Percentiles rank a stretch among this genome's conserved stretches.
phyloP scores from a whole-genome alignment of 768 basidiomycete species.

The Pisolithus orientalis region DNA sequence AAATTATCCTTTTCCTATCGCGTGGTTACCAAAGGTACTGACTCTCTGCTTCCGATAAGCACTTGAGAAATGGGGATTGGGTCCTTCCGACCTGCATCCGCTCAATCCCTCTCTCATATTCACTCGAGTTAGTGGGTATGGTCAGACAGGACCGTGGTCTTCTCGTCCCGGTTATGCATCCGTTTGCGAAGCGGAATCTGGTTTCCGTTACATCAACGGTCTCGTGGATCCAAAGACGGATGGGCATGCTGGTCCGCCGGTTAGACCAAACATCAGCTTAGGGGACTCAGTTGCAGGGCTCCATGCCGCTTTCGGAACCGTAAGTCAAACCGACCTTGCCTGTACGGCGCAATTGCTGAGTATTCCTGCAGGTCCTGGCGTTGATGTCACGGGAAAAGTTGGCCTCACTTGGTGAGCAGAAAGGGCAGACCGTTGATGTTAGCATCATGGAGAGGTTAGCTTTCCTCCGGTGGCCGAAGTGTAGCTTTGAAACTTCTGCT shows the following conservation, averaged over 20 bases:
- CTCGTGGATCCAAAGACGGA: conserved; percentile 49
- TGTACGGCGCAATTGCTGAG: neutral
- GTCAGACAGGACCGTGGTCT: conserved; percentile 71
- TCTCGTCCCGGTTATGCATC: conserved; percentile 66
- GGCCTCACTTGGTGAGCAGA: conserved; percentile 20
- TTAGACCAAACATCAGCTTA: conserved; percentile 66
- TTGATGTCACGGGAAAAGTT: conserved; percentile 42
- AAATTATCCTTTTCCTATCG: conserved; percentile 15
- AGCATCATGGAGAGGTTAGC: conserved; percentile 65
- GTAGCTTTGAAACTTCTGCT: neutral
- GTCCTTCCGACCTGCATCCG: conserved; percentile 52
- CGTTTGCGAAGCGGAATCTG: conserved; percentile 71
- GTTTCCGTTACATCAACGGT: conserved; percentile 70
- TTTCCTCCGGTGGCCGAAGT: neutral
- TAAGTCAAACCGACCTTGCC: conserved; percentile 19
- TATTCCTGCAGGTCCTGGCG: conserved; percentile 45
- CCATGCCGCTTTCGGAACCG: conserved; percentile 70
- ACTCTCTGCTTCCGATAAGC: conserved; percentile 31
- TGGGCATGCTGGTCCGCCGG: conserved; percentile 52
- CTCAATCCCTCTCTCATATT: conserved; percentile 85
- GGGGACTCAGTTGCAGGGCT: conserved; percentile 69
- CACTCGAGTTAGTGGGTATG: conserved; percentile 78
- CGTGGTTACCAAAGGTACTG: neutral
- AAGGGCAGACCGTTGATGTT: conserved; percentile 61
- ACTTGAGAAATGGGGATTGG: conserved; percentile 64